Conservation (phyloP, 1,284 basidiomycete genomes). For the Apiotrichum gracile region DNA sequence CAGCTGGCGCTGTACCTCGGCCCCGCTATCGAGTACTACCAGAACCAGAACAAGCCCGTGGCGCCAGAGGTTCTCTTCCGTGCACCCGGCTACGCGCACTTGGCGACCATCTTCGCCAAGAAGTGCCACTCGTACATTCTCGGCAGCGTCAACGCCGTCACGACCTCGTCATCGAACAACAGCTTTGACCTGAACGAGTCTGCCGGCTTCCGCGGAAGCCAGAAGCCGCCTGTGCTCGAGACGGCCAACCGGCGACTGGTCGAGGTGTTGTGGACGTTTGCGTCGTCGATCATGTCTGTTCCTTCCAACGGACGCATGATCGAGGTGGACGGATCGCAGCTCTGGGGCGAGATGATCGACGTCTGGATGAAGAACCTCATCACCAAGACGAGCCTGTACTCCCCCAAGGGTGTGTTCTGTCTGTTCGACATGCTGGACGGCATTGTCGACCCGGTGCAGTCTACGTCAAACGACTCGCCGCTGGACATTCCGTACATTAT, state of each 20-base stretch:
- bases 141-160: conserved; percentile 48
- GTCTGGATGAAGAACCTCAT: conserved; percentile 50
- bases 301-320: conserved; percentile 28
- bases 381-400: conserved; percentile 50
- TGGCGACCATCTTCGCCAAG: conserved; percentile 46
- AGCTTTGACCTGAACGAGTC: conserved; percentile 51
- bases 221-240: conserved; percentile 52
- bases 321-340: conserved; percentile 42
- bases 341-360: conserved; percentile 49
- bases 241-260: conserved; percentile 51
- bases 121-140: conserved; percentile 50
- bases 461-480: conserved; percentile 25
- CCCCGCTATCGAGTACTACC: conserved; percentile 39
- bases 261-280: conserved; percentile 49
- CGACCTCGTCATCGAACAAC: conserved; percentile 43
- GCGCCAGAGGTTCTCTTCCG: conserved; percentile 42
- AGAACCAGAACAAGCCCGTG: conserved; percentile 33
- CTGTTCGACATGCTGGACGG: conserved; percentile 48
- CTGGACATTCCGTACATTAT: conserved; percentile 50
- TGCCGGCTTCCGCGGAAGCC: conserved; percentile 49
- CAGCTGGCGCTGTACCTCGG: conserved; percentile 49
- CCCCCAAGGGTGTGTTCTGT: conserved; percentile 51
- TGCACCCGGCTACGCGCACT: conserved; percentile 50
- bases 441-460: conserved; percentile 39
- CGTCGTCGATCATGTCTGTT: conserved; percentile 35